Conservation (phyloP, 495 filamentous ascomycete species). For the Podospora pseudopauciseta region DNA sequence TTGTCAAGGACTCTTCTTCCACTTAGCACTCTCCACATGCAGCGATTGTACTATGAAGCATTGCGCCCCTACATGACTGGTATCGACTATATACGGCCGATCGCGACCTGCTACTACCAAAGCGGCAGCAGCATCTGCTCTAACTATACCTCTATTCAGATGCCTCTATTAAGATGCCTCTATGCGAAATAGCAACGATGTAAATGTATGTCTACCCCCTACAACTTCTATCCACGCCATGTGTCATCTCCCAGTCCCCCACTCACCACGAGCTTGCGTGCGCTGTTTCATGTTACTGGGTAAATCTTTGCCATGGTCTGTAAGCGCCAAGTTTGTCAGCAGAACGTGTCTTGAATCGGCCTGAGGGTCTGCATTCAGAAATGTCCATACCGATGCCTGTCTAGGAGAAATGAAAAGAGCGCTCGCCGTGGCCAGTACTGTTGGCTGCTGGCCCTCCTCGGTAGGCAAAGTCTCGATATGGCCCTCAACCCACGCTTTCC, state of each 20-base stretch:
- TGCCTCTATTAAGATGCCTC: neutral
- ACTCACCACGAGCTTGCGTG: neutral
- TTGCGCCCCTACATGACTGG: neutral
- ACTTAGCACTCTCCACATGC: neutral
- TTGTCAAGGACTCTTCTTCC: neutral
- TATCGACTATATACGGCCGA: neutral
- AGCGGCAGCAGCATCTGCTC: too few relatives aligned
- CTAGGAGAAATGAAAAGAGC: slow-evolving; percentile 89
- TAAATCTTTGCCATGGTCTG: slow-evolving; percentile 46
- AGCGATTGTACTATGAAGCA: neutral
- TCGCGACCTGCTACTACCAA: too few relatives aligned
- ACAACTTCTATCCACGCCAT: neutral
- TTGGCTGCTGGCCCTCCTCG: slow-evolving; percentile 36
- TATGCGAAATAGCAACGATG: neutral
- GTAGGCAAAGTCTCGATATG: slow-evolving; percentile 75
- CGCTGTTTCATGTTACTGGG: slow-evolving; percentile 29
- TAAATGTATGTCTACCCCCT: neutral
- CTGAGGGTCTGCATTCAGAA: neutral
- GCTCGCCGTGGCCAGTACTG: slow-evolving; percentile 43
- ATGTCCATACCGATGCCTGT: slow-evolving; percentile 61
- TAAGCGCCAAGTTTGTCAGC: slow-evolving; percentile 5
- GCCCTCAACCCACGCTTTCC: slow-evolving; percentile 95
- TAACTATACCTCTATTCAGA: neutral
- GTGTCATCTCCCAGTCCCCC: neutral
- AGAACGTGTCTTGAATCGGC: neutral